phyloP scores from a whole-genome alignment of 1,139 yeast genomes.

The Yamadazyma triangularis region DNA sequence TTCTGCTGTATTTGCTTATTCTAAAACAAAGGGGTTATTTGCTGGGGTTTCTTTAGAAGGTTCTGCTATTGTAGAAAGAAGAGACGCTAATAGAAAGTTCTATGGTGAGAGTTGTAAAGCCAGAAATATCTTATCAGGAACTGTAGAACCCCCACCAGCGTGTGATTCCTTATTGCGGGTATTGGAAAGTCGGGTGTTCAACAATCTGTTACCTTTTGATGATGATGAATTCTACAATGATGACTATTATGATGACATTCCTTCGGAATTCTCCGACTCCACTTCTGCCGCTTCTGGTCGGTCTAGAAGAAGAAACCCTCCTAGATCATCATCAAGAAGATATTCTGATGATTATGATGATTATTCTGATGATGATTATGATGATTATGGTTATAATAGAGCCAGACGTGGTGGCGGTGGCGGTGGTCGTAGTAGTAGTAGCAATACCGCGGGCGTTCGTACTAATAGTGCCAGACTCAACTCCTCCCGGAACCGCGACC shows the following conservation, averaged over 20 bases:
- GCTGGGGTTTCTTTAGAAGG: slow-evolving; percentile 98
- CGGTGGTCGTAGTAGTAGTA: no score
- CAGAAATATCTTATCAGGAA: slow-evolving; percentile 73
- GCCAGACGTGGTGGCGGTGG: no score
- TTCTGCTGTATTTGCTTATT: slow-evolving; percentile 88
- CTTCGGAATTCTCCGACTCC: slow-evolving; percentile 55
- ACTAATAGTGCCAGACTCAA: no score
- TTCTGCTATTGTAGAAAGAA: slow-evolving; percentile 87
- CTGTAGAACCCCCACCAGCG: slow-evolving; percentile 88
- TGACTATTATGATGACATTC: slow-evolving; percentile 69
- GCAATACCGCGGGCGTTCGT: no score
- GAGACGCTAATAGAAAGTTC: slow-evolving; percentile 94
- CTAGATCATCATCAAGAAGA: slow-evolving; percentile 20
- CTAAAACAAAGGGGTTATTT: slow-evolving; percentile 93
- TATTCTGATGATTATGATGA: slow-evolving; percentile 40
- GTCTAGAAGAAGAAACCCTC: slow-evolving; percentile 23
- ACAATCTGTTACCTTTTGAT: slow-evolving; percentile 46
- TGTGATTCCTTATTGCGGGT: slow-evolving; percentile 86
- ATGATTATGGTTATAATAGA: slow-evolving; percentile 14
- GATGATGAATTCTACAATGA: slow-evolving; percentile 54
- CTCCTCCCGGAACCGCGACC: no score
- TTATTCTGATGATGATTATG: slow-evolving; percentile 31
- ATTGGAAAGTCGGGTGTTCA: slow-evolving; percentile 81
- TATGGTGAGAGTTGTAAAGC: slow-evolving; percentile 89
- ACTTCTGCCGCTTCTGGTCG: slow-evolving; percentile 28